A percentile compares a stretch with the other conserved stretches of the same genome.
Conservation (phyloP, 441 rosid species). For the Hypseocharis bilobata region DNA sequence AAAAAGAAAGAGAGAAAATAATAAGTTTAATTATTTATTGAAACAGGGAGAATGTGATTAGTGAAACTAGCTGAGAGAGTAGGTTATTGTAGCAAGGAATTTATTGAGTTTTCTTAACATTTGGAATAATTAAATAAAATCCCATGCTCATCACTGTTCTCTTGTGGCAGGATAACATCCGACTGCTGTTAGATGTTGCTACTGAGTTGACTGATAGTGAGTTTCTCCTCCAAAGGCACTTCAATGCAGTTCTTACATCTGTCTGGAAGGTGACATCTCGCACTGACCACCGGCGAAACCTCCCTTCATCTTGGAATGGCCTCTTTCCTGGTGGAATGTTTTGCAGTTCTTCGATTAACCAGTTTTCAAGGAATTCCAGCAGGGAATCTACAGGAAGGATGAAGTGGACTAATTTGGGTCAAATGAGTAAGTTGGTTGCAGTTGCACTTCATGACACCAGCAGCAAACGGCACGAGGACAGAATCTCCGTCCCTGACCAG, state of each 20-base stretch:
- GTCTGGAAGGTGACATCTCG: slow-evolving; percentile 52
- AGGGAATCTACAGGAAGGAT: slow-evolving; percentile 43
- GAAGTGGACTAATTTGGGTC: slow-evolving; percentile 44
- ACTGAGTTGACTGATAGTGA: slow-evolving; percentile 76
- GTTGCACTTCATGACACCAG: slow-evolving; percentile 60
- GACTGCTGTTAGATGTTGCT: slow-evolving; percentile 55
- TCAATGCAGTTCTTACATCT: slow-evolving; percentile 69
- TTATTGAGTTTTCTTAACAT: not conserved
- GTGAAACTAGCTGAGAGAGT: no score
- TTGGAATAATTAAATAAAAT: not conserved
- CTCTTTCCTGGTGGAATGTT: slow-evolving; percentile 42
- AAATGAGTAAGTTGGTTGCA: slow-evolving; percentile 47
- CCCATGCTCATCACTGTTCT: slow-evolving; percentile 21
- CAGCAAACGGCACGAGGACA: slow-evolving; percentile 31
- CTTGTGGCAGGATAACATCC: slow-evolving; percentile 69
- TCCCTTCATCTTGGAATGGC: slow-evolving; percentile 39
- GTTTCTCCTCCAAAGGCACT: slow-evolving; percentile 86
- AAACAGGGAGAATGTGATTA: no score
- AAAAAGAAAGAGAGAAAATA: no score
- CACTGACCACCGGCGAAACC: slow-evolving; percentile 27
- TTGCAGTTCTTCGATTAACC: slow-evolving; percentile 35
- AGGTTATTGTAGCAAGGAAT: no score
- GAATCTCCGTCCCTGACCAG: slow-evolving; percentile 30
- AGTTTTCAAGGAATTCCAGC: slow-evolving; percentile 26
- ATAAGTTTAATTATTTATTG: no score